Evolutionary conservation across 148 eudicot genomes (phyloP).

Genomic region (Amaranthus cruentus): DNA sequence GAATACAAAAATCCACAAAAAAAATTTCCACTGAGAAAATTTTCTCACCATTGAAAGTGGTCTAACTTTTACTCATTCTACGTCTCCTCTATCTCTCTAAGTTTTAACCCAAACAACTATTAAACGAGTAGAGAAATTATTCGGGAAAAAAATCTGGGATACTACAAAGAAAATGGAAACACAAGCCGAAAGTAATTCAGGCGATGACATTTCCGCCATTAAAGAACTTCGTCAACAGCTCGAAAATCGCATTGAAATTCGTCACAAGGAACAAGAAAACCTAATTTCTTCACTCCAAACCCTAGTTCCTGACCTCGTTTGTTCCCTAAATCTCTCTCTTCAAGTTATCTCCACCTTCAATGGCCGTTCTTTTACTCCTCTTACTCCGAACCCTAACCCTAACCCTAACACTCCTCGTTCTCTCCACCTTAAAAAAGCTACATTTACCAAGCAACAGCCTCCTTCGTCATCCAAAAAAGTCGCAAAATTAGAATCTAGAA

Average conservation of each 20-base stretch:
- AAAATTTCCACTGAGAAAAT: too few species aligned
- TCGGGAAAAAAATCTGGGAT: neutral
- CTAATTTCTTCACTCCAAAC: constrained; percentile 67
- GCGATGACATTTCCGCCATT: constrained; percentile 35
- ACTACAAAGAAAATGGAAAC: constrained; percentile 31
- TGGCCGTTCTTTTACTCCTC: constrained; percentile 45
- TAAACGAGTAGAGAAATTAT: too few species aligned
- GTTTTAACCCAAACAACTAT: too few species aligned
- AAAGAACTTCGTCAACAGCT: constrained; percentile 52
- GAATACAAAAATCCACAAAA: too few species aligned
- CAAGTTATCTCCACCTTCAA: constrained; percentile 60
- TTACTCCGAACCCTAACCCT: constrained; percentile 17
- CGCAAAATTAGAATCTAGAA: neutral
- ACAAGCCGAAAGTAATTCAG: constrained; percentile 30
- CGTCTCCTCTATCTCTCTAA: too few species aligned
- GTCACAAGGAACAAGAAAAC: constrained; percentile 49
- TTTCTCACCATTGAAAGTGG: too few species aligned
- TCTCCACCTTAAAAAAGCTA: constrained; percentile 10
- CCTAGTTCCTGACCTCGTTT: constrained; percentile 65
- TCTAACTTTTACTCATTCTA: too few species aligned
- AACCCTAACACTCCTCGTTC: constrained; percentile 13
- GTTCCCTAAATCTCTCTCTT: constrained; percentile 75
- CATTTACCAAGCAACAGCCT: constrained; percentile 8
- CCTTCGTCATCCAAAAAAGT: neutral
- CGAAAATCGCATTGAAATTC: constrained; percentile 45